Evolutionary conservation across 2,329 filamentous ascomycete species (phyloP).

Genomic region (Calonectria pseudoreteaudii): DNA sequence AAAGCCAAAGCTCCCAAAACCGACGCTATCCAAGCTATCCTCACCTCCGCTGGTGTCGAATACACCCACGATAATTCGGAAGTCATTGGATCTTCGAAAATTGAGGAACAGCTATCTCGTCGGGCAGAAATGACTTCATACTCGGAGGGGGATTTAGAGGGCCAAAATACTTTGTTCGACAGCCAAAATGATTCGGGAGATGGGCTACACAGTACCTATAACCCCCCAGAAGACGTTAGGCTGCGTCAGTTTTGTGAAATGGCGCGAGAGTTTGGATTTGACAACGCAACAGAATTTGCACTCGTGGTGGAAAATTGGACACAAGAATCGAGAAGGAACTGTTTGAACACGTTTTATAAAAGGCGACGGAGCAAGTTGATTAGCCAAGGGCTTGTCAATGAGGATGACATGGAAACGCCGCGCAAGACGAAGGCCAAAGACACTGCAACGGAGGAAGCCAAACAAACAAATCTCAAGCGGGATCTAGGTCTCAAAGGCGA

Average conservation of each 20-base stretch:
- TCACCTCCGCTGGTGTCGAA: slow-evolving; percentile 87
- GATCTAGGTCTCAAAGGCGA: slow-evolving; percentile 21
- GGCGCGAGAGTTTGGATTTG: slow-evolving; percentile 83
- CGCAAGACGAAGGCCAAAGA: slow-evolving; percentile 16
- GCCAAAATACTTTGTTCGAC: slow-evolving; percentile 69
- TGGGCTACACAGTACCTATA: slow-evolving; percentile 62
- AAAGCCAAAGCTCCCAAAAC: slow-evolving; percentile 60
- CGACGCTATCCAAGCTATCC: slow-evolving; percentile 89
- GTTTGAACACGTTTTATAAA: slow-evolving; percentile 84
- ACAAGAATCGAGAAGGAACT: slow-evolving; percentile 82
- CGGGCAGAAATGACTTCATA: slow-evolving; percentile 74
- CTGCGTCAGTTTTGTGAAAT: slow-evolving; percentile 91
- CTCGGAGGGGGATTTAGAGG: slow-evolving; percentile 56
- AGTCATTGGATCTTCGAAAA: slow-evolving; percentile 89
- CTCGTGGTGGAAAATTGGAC: slow-evolving; percentile 92
- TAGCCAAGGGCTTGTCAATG: slow-evolving; percentile 40
- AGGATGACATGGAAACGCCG: slow-evolving; percentile 39
- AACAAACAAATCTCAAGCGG: slow-evolving; percentile 26
- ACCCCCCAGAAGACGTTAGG: slow-evolving; percentile 80
- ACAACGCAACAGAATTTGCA: slow-evolving; percentile 84
- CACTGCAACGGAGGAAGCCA: slow-evolving; percentile 22
- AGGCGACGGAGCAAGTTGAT: slow-evolving; percentile 68
- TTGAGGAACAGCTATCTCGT: slow-evolving; percentile 87
- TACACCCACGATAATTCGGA: slow-evolving; percentile 98
- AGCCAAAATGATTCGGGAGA: slow-evolving; percentile 52